Conservation (phyloP, 306 rosid genomes). For the Rosa chinensis region DNA sequence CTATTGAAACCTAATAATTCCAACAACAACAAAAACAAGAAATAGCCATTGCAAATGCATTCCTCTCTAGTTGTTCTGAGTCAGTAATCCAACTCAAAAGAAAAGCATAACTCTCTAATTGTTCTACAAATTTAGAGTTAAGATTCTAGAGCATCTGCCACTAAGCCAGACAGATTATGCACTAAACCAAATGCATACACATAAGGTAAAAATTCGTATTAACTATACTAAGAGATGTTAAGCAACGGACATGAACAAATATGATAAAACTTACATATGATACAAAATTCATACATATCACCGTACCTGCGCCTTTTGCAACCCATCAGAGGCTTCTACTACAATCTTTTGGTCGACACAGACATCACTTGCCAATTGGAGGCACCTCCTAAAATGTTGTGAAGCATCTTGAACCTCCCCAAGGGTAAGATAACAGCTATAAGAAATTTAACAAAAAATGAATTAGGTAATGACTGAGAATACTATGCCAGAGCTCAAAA, state of each 20-base stretch:
- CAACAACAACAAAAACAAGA: neutral
- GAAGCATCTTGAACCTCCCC: conserved; percentile 87
- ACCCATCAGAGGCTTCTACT: conserved; percentile 94
- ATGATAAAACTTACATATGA: neutral
- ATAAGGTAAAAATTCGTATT: neutral
- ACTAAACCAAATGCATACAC: neutral
- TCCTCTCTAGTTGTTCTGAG: neutral
- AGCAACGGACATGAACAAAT: neutral
- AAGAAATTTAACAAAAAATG: conserved; percentile 14
- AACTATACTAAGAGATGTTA: neutral
- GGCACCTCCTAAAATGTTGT: conserved; percentile 72
- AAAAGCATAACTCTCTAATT: neutral
- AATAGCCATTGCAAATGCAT: neutral
- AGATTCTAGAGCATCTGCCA: neutral
- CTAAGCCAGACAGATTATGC: neutral
- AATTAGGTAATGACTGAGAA: conserved; percentile 19
- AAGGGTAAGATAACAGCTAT: conserved; percentile 82
- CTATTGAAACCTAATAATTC: neutral
- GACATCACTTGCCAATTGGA: conserved; percentile 67
- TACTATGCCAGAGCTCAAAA: neutral
- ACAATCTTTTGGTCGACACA: conserved; percentile 79
- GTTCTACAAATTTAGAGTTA: neutral
- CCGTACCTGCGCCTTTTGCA: conserved; percentile 82
- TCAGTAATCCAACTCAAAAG: neutral
- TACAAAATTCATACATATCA: conserved; percentile 8